Percentiles rank a stretch among this genome's conserved stretches.
These are phyloP conservation scores for Linum lewisii DNA, from an alignment of 345 rosid genomes.

Conservation along the genomic window DNA sequence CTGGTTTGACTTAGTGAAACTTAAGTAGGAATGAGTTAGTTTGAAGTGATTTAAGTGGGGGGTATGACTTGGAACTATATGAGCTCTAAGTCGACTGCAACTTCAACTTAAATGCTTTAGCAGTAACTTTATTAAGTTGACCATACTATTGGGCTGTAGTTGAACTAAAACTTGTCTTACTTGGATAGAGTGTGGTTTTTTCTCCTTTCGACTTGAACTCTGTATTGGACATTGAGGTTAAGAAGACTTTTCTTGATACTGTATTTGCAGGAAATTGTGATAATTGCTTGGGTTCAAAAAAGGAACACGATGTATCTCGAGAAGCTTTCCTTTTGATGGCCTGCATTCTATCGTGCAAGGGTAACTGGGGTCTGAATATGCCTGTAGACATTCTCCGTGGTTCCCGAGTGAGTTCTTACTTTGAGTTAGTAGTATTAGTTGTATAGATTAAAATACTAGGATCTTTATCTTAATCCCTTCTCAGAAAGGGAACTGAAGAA, in stretches of 20 bases:
- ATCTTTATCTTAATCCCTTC: neutral
- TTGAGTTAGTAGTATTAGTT: neutral
- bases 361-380: slow-evolving; percentile 39
- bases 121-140: no score
- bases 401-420: slow-evolving; percentile 31
- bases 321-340: slow-evolving; percentile 36
- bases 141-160: no score
- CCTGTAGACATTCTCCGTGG: slow-evolving; percentile 44
- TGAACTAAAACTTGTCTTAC: no score
- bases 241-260: slow-evolving; percentile 4
- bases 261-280: slow-evolving; percentile 39
- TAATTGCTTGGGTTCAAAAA: slow-evolving; percentile 27
- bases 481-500: neutral
- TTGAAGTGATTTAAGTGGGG: neutral
- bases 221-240: neutral
- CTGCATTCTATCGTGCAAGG: slow-evolving; percentile 30
- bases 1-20: neutral
- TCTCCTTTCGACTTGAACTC: neutral
- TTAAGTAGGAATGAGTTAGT: neutral
- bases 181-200: neutral
- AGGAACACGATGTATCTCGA: slow-evolving; percentile 33
- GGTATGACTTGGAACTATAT: no score
- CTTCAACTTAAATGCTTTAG: no score
- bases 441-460: neutral
- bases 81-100: no score